Conservation (phyloP, 2,329 filamentous ascomycete genomes). For the Orbilia ellipsospora region DNA sequence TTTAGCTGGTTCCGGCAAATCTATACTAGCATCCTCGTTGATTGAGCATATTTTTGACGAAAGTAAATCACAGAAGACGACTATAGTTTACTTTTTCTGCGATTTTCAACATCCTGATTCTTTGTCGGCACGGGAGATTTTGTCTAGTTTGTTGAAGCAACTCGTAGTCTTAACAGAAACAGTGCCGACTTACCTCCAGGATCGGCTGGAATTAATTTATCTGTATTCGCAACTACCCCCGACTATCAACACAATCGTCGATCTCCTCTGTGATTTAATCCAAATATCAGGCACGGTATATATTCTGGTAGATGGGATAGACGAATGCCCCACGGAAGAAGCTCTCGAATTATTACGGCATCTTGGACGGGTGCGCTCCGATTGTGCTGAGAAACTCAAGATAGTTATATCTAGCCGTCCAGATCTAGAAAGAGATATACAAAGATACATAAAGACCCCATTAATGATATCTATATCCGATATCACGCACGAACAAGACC, state of each 20-base stretch:
- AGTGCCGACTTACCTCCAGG: conserved; percentile 1
- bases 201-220: conserved; percentile 29
- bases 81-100: conserved; percentile 57
- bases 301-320: conserved; percentile 56
- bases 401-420: conserved; percentile 60
- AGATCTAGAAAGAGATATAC: conserved; percentile 54
- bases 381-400: conserved; percentile 42
- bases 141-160: conserved; percentile 55
- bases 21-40: conserved; percentile 43
- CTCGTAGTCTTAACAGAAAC: conserved; percentile 36
- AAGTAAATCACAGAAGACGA: neutral
- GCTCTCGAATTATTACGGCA: conserved; percentile 26
- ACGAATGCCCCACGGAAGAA: conserved; percentile 54
- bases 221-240: conserved; percentile 30
- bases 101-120: conserved; percentile 46
- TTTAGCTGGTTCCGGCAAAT: conserved; percentile 57
- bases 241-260: conserved; percentile 21
- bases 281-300: conserved; percentile 1
- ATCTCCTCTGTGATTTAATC: conserved; percentile 2
- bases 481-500: conserved; percentile 55
- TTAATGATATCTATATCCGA: conserved; percentile 51
- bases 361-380: conserved; percentile 8
- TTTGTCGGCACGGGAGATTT: conserved; percentile 19
- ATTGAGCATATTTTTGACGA: conserved; percentile 49
- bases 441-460: conserved; percentile 26